Evolutionary conservation across 2,329 filamentous ascomycete genomes (phyloP), one percentile per base, ranked within the genome.

Genomic region (Diaporthe sp.): DNA sequence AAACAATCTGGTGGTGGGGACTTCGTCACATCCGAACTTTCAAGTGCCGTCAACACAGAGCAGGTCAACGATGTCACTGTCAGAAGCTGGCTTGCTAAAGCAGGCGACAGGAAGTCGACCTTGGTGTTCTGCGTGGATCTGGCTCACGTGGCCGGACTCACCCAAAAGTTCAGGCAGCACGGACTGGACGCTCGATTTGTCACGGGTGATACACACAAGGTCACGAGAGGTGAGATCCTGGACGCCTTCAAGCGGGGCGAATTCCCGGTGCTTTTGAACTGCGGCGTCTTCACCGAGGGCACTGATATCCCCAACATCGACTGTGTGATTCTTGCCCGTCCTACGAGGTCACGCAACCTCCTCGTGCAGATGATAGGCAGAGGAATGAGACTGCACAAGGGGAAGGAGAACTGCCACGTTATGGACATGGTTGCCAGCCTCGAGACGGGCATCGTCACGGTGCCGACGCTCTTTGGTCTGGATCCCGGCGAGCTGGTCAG

Each of bases 241-340:
- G 92, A 94, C 44, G 91, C 90, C 3, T 99, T 99, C 84, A 94
- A 90, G 78, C 88, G 87, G 2, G 90, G 92, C 10, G 90, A 95
- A 58, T 98, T 94, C 77, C 95, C 95, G 0, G 95, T 99, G 1
- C 88, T 99, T 20, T 86, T 99, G 71, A 99, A 99, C 82, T 98
- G 97, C 81, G 96, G 96, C 12, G 94, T 99, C 55, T 98, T 98
- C 81, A 98, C 96, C 0, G 97, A 99, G 85, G 97, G 97, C 2
- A 99, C 97, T 0, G 97, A 99, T 81, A 98, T 99, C 44, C 97
- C 97, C 8, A 98, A 98, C 82, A 94, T 99, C 78, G 97, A 99
- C 85, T 98, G 97, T 81, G 91, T 99, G 34, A 82, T 99, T 12
- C 89, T 99, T 12, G 95, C 94, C 4, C 89, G 97, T 34, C 97